Evolutionary conservation across 225 moss, liverwort and hornwort genomes (phyloP).

Genomic region (Anthoceros angustus): DNA sequence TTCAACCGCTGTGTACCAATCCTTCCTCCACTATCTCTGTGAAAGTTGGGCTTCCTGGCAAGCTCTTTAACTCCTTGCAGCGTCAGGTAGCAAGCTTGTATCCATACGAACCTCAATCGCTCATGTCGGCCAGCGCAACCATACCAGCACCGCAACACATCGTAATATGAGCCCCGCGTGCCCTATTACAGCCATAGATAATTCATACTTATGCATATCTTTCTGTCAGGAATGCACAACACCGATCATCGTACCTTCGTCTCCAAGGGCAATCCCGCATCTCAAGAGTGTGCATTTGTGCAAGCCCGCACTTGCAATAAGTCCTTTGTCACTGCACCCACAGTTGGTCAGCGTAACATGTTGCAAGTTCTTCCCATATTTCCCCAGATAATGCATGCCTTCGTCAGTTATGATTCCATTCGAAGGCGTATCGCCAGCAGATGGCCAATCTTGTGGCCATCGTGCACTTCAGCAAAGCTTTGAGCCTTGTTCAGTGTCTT

Average conservation of each 20-base stretch:
- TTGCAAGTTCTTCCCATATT: conserved; percentile 30
- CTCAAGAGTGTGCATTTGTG: conserved; percentile 33
- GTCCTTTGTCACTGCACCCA: conserved; percentile 35
- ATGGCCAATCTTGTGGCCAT: conserved; percentile 37
- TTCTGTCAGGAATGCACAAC: not conserved
- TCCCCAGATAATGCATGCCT: conserved; percentile 39
- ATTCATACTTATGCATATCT: too few species aligned
- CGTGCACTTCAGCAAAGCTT: conserved; percentile 29
- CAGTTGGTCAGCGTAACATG: conserved; percentile 46
- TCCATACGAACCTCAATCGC: conserved; percentile 35
- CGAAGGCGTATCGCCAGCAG: conserved; percentile 36
- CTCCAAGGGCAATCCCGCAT: conserved; percentile 46
- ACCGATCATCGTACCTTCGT: conserved; percentile 18
- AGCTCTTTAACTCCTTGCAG: conserved; percentile 29
- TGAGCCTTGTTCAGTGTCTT: conserved; percentile 32
- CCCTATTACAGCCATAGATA: too few species aligned
- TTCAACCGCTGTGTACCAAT: conserved; percentile 12
- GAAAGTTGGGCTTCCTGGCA: conserved; percentile 21
- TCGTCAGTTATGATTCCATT: conserved; percentile 38
- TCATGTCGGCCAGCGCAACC: conserved; percentile 30
- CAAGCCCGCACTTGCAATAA: conserved; percentile 32
- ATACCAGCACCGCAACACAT: conserved; percentile 17
- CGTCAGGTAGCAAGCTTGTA: conserved; percentile 46
- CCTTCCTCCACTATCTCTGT: conserved; percentile 38
- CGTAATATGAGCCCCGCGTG: too few species aligned